Conservation (phyloP, 169 alveolate genomes). For the Plasmodium gonderi region DNA sequence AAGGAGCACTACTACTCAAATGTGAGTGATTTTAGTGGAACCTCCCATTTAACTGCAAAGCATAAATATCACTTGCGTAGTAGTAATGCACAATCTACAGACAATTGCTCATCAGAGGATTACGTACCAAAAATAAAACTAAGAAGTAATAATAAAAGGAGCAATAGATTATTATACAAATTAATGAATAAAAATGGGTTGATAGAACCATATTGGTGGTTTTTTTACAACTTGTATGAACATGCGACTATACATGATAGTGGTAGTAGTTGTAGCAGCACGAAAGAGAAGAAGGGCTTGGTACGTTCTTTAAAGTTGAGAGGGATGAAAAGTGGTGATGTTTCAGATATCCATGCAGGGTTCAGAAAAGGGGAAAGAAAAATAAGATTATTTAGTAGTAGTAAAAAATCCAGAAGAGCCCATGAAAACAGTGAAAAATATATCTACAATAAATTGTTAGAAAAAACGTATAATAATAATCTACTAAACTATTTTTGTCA, state of each 20-base stretch:
- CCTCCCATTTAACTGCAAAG: conserved; percentile 32
- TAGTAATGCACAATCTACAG: conserved; percentile 51
- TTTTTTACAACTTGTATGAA: conserved; percentile 55
- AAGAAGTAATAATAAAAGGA: conserved; percentile 2
- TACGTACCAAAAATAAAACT: conserved; percentile 17
- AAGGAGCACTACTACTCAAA: conserved; percentile 42
- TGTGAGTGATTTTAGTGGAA: conserved; percentile 50
- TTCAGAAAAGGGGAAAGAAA: background rate
- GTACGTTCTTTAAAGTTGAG: background rate
- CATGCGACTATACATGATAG: conserved; percentile 43
- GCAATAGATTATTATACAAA: conserved; percentile 28
- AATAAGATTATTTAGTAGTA: background rate
- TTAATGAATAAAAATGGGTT: conserved; percentile 55
- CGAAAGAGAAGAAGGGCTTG: background rate
- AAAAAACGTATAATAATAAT: conserved; percentile 36
- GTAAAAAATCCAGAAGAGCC: background rate
- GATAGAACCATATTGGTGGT: conserved; percentile 74
- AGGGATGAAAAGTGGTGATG: background rate
- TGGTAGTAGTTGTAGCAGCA: conserved; percentile 1
- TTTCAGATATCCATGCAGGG: background rate
- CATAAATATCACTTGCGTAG: conserved; percentile 70
- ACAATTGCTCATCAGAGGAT: conserved; percentile 62
- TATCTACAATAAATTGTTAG: conserved; percentile 11
- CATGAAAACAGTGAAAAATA: background rate
- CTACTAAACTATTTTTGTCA: conserved; percentile 14